Evolutionary conservation across 2,329 filamentous ascomycete species (phyloP).

Genomic region (Exophiala spinifera): DNA sequence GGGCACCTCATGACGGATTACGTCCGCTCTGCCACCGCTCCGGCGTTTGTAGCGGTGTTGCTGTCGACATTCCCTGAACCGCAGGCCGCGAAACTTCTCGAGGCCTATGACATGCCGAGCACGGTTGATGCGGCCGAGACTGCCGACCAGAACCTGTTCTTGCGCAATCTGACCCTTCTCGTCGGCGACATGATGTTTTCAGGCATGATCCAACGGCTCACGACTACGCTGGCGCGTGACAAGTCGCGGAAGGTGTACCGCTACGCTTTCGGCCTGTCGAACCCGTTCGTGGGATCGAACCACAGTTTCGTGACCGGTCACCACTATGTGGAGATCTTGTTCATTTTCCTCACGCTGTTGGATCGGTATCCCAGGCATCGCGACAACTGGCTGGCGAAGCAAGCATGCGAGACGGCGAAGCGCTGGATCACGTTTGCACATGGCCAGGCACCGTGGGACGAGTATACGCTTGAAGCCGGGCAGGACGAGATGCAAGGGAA

Average conservation of each 20-base stretch:
- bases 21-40: slow-evolving; percentile 37
- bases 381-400: slow-evolving; percentile 23
- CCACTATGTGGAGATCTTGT: slow-evolving; percentile 27
- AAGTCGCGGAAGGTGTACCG: slow-evolving; percentile 21
- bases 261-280: slow-evolving; percentile 31
- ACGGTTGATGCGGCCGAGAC: slow-evolving; percentile 9
- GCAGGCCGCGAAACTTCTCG: slow-evolving; percentile 9
- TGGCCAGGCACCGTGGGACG: slow-evolving; percentile 14
- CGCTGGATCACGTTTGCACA: slow-evolving; percentile 26
- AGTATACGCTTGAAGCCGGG: slow-evolving; percentile 2
- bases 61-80: slow-evolving; percentile 21
- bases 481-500: background rate
- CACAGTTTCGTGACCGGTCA: slow-evolving; percentile 26
- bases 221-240: slow-evolving; percentile 21
- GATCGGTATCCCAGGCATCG: slow-evolving; percentile 25
- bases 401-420: slow-evolving; percentile 25
- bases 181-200: slow-evolving; percentile 26
- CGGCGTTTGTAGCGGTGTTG: slow-evolving; percentile 41
- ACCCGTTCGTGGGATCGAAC: slow-evolving; percentile 36
- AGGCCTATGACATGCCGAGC: slow-evolving; percentile 21
- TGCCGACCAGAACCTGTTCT: slow-evolving; percentile 24
- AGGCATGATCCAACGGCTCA: slow-evolving; percentile 18
- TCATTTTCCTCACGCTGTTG: slow-evolving; percentile 26
- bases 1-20: slow-evolving; percentile 20
- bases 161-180: slow-evolving; percentile 21